phyloP scores from a whole-genome alignment of 2,329 filamentous ascomycete genomes.

The Venturia effusa region DNA sequence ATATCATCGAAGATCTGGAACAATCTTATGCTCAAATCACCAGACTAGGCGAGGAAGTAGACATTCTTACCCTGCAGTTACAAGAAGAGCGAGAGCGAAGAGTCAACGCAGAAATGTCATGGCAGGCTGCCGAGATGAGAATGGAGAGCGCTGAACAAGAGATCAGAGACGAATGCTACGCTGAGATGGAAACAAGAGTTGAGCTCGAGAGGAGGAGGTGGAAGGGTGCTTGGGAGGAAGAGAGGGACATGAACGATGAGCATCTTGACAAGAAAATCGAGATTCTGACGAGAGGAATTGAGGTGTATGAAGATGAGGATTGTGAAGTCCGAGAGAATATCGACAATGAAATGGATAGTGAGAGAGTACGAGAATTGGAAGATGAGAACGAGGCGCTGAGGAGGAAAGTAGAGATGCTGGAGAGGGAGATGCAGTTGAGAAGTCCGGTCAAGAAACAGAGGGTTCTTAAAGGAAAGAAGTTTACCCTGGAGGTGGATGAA shows the following conservation, averaged over 20 bases:
- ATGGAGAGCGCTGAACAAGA: constrained; percentile 71
- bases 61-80: constrained; percentile 59
- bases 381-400: constrained; percentile 34
- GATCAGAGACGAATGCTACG: constrained; percentile 78
- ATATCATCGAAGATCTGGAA: constrained; percentile 54
- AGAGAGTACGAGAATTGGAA: constrained; percentile 28
- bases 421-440: constrained; percentile 27
- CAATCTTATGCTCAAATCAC: constrained; percentile 71
- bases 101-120: constrained; percentile 60
- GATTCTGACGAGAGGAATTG: constrained; percentile 47
- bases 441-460: constrained; percentile 38
- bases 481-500: constrained; percentile 24
- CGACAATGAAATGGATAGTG: constrained; percentile 2
- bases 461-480: constrained; percentile 38
- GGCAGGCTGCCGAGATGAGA: constrained; percentile 51
- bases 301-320: constrained; percentile 30
- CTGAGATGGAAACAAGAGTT: constrained; percentile 72
- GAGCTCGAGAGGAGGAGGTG: constrained; percentile 68
- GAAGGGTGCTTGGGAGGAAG: constrained; percentile 66
- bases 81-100: constrained; percentile 61
- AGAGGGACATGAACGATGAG: constrained; percentile 67
- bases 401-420: constrained; percentile 27
- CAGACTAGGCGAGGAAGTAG: constrained; percentile 66
- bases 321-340: constrained; percentile 4
- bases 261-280: constrained; percentile 85